A percentile compares a stretch with the other conserved stretches of the same genome.
These are phyloP conservation scores for Metarhizium humberi DNA, from an alignment of 2,329 filamentous ascomycete species.

Conservation along the genomic window DNA sequence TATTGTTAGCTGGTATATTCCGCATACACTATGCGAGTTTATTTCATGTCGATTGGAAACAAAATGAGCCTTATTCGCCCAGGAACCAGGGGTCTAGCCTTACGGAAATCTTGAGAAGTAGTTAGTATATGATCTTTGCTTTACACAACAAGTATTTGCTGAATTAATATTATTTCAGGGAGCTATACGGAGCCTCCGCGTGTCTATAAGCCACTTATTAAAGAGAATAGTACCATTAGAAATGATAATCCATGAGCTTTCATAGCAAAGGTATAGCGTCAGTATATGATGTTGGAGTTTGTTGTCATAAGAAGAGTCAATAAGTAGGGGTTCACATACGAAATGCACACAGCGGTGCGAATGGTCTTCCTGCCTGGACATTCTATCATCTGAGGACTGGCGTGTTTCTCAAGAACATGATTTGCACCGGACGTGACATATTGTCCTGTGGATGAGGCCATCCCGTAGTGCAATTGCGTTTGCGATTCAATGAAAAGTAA, in stretches of 20 bases:
- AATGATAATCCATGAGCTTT: conserved; percentile 68
- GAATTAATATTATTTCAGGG: no score
- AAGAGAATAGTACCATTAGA: conserved; percentile 82
- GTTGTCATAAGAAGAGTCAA: neutral
- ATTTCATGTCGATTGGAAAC: no score
- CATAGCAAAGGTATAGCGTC: neutral
- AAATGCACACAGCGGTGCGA: neutral
- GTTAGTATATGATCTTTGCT: neutral
- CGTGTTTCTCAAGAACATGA: neutral
- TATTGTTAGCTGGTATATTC: neutral
- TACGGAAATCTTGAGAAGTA: conserved; percentile 2
- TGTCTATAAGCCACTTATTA: conserved; percentile 81
- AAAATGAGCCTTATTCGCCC: no score
- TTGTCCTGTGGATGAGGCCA: neutral
- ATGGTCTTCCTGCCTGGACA: neutral
- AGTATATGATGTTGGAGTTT: neutral
- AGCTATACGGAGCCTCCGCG: conserved; percentile 12
- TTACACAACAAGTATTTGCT: neutral
- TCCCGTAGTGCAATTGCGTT: no score
- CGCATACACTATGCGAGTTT: neutral
- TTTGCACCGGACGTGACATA: neutral
- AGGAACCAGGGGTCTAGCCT: neutral
- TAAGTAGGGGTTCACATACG: neutral
- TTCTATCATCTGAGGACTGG: neutral
- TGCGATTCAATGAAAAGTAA: no score